A percentile compares a stretch with the other conserved stretches of the same genome.
phyloP scores from a whole-genome alignment of 805 yeast species.

The Metschnikowia similis region DNA sequence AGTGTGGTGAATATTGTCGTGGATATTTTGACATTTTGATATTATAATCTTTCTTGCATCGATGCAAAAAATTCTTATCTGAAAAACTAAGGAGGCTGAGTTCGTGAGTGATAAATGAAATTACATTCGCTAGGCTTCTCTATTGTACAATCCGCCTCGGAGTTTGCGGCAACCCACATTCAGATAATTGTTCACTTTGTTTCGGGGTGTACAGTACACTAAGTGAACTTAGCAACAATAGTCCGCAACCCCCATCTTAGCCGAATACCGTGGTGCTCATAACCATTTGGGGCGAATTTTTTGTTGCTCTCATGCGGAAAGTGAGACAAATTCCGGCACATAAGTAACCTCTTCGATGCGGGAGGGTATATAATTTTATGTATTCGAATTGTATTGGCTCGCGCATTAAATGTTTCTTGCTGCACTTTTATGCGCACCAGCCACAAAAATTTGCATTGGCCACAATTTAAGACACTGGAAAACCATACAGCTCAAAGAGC shows the following conservation, averaged over 20 bases:
- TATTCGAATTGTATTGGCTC: neutral
- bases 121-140: neutral
- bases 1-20: conserved; percentile 77
- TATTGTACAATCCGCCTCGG: too few species aligned
- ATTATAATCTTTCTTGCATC: neutral
- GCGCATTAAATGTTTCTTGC: neutral
- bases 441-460: conserved; percentile 6
- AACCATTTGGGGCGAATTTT: conserved; percentile 4
- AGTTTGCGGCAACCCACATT: neutral
- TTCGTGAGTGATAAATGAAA: neutral
- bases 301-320: conserved; percentile 3
- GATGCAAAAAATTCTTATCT: neutral
- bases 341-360: neutral
- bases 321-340: neutral
- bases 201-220: neutral
- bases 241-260: neutral
- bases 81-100: neutral
- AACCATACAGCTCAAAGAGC: neutral
- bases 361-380: neutral
- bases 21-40: conserved; percentile 40
- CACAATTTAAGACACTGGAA: conserved; percentile 2
- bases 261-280: neutral
- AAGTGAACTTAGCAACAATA: neutral
- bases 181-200: neutral
- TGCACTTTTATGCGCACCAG: conserved; percentile 1